Evolutionary conservation across 129 eudicot species (phyloP).

Genomic region (Helianthus annuus): HanXRQr2.0-SUNRISE NC_035436.2:57203939-57204438

Average conservation of each 20-base stretch:
- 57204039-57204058: conserved; percentile 87
- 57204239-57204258: too few relatives aligned
- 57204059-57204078: conserved; percentile 86
- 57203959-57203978: conserved; percentile 74
- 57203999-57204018: conserved; percentile 92
- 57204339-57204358: too few relatives aligned
- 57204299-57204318: too few relatives aligned
- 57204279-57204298: too few relatives aligned
- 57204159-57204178: not conserved
- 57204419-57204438: too few relatives aligned
- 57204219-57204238: too few relatives aligned
- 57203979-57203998: conserved; percentile 86
- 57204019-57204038: conserved; percentile 90
- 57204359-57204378: too few relatives aligned
- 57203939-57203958: conserved; percentile 68
- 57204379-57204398: too few relatives aligned
- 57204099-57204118: conserved; percentile 76
- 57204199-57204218: too few relatives aligned
- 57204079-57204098: conserved; percentile 77
- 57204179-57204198: not conserved
- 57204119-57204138: conserved; percentile 40
- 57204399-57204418: too few relatives aligned
- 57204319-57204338: too few relatives aligned
- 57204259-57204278: too few relatives aligned
- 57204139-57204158: not conserved